A percentile compares a stretch with the other conserved stretches of the same genome.
These are phyloP conservation scores for Pyrenophora seminiperda DNA, from an alignment of 2,329 filamentous ascomycete species.

Conservation along the genomic window DNA sequence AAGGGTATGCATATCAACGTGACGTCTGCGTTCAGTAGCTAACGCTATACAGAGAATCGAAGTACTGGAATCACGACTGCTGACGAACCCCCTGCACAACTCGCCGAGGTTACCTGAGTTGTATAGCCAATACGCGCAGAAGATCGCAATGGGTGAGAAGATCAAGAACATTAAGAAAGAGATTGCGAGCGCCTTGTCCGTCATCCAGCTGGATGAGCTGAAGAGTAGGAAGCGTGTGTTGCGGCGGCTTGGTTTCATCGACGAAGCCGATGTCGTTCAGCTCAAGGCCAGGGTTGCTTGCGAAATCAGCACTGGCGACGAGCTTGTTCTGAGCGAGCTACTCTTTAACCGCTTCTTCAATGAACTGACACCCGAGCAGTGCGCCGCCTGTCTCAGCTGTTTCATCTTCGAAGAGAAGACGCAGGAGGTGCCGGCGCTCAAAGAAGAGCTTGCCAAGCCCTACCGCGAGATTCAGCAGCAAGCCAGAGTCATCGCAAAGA, in stretches of 20 bases:
- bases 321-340: slow-evolving; percentile 88
- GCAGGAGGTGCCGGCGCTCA: slow-evolving; percentile 71
- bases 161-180: slow-evolving; percentile 89
- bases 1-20: slow-evolving; percentile 51
- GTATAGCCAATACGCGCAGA: slow-evolving; percentile 84
- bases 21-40: slow-evolving; percentile 1
- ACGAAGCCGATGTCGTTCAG: slow-evolving; percentile 92
- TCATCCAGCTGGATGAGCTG: slow-evolving; percentile 92
- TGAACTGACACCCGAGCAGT: slow-evolving; percentile 84
- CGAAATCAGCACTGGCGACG: slow-evolving; percentile 96
- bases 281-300: slow-evolving; percentile 96
- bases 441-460: slow-evolving; percentile 84
- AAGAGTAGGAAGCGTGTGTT: slow-evolving; percentile 96
- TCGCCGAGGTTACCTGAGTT: slow-evolving; percentile 82
- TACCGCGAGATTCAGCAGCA: slow-evolving; percentile 85
- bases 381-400: slow-evolving; percentile 83
- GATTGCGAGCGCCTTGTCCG: slow-evolving; percentile 81
- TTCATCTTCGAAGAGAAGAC: slow-evolving; percentile 99
- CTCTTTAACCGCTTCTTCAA: slow-evolving; percentile 99
- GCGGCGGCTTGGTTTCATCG: slow-evolving; percentile 91
- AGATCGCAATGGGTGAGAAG: slow-evolving; percentile 74
- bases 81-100: slow-evolving; percentile 89
- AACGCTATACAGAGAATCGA: slow-evolving; percentile 78
- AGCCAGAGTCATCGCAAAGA: slow-evolving; percentile 86
- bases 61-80: slow-evolving; percentile 85